phyloP scores from a whole-genome alignment of 768 basidiomycete genomes.

The Ramaria rubella region DNA sequence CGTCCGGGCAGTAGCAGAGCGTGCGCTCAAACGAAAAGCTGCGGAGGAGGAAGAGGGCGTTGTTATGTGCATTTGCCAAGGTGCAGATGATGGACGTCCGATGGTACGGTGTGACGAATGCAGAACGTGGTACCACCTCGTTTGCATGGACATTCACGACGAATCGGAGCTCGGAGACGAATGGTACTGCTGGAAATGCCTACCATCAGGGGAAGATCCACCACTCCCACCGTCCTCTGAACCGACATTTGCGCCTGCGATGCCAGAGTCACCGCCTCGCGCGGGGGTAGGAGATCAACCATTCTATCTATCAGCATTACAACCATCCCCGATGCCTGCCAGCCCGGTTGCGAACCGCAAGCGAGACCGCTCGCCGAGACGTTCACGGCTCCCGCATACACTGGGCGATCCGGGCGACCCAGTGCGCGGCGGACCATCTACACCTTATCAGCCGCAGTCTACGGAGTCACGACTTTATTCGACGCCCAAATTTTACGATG shows the following conservation, averaged over 20 bases:
- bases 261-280: conserved; percentile 5
- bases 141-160: conserved; percentile 67
- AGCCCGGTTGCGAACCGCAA: not conserved
- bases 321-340: conserved; percentile 8
- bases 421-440: not conserved
- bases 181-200: conserved; percentile 66
- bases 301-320: not conserved
- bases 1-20: conserved; percentile 52
- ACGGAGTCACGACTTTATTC: not conserved
- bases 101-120: conserved; percentile 81
- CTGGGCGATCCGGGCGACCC: not conserved
- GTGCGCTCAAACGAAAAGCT: conserved; percentile 35
- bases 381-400: not conserved
- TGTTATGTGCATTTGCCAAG: conserved; percentile 58
- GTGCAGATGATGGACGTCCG: conserved; percentile 62
- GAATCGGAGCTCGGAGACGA: conserved; percentile 62
- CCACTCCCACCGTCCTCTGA: conserved; percentile 22
- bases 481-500: not conserved
- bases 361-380: not conserved
- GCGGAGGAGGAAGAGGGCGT: conserved; percentile 41
- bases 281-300: conserved; percentile 11
- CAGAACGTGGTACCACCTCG: conserved; percentile 74
- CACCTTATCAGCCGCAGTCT: not conserved
- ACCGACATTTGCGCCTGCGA: conserved; percentile 7
- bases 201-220: conserved; percentile 26